Conservation (phyloP, 768 basidiomycete species). For the Udeniomyces megalosporus region DNA sequence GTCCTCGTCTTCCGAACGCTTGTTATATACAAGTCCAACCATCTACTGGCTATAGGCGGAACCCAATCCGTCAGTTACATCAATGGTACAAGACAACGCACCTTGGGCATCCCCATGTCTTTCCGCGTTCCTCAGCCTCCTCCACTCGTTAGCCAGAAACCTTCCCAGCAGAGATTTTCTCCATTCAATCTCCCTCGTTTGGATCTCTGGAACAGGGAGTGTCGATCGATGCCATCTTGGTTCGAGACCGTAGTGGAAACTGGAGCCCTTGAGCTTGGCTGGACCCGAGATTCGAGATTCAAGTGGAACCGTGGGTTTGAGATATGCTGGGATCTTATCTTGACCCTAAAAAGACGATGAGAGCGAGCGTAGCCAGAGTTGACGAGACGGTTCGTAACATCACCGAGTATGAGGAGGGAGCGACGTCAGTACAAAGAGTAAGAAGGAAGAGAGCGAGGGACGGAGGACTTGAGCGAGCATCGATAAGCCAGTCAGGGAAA, state of each 20-base stretch:
- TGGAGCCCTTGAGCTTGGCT: not conserved
- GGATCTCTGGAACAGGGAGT: not conserved
- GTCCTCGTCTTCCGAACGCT: not conserved
- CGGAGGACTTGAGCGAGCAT: not conserved
- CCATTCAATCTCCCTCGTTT: not conserved
- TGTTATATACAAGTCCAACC: too few species aligned
- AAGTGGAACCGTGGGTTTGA: not conserved
- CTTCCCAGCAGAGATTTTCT: not conserved
- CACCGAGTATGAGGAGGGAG: not conserved
- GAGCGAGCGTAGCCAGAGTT: not conserved
- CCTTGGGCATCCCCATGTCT: not conserved
- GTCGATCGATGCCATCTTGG: constrained; percentile 5
- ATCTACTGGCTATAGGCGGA: too few species aligned
- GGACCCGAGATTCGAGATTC: not conserved
- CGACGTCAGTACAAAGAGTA: not conserved
- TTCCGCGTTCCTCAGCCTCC: not conserved
- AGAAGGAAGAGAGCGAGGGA: not conserved
- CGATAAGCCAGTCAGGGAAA: not conserved
- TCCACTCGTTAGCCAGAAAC: constrained; percentile 9
- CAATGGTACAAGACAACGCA: not conserved
- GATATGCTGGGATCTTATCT: not conserved
- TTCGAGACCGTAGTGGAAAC: not conserved
- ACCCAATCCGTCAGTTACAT: not conserved
- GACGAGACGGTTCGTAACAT: too few species aligned
- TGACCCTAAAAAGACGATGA: not conserved